Percentiles rank a stretch among this genome's conserved stretches.
phyloP scores from a whole-genome alignment of 2,329 filamentous ascomycete genomes.

The Biscogniauxia sp. region DNA sequence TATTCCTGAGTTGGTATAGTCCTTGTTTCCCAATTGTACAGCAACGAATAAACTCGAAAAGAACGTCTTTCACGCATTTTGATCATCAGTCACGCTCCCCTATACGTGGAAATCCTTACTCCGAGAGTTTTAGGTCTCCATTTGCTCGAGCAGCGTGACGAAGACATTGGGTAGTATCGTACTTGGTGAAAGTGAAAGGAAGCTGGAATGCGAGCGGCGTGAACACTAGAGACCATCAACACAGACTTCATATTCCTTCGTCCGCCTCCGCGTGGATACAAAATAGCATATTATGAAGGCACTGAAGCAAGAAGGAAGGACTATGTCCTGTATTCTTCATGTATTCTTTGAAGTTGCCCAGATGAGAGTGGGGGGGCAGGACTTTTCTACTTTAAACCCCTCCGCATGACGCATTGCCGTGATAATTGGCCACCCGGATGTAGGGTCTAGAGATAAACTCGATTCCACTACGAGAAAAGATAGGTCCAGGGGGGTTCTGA shows the following conservation, averaged over 20 bases:
- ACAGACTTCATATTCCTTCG: not conserved
- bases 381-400: not conserved
- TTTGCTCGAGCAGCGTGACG: not conserved
- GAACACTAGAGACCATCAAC: not conserved
- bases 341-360: not conserved
- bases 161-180: not conserved
- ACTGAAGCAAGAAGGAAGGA: not conserved
- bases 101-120: not conserved
- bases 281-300: not conserved
- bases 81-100: not conserved
- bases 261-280: not conserved
- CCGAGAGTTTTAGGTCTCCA: not conserved
- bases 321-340: not conserved
- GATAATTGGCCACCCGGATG: not conserved
- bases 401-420: not conserved
- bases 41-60: not conserved
- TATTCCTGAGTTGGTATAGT: not conserved
- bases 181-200: not conserved
- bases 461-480: not conserved
- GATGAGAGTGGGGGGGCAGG: not conserved
- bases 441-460: not conserved
- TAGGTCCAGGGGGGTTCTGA: not conserved
- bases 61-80: not conserved
- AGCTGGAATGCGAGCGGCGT: not conserved
- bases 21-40: not conserved